Conservation (phyloP, 495 filamentous ascomycete species). For the Hypoxylon fragiforme region DNA sequence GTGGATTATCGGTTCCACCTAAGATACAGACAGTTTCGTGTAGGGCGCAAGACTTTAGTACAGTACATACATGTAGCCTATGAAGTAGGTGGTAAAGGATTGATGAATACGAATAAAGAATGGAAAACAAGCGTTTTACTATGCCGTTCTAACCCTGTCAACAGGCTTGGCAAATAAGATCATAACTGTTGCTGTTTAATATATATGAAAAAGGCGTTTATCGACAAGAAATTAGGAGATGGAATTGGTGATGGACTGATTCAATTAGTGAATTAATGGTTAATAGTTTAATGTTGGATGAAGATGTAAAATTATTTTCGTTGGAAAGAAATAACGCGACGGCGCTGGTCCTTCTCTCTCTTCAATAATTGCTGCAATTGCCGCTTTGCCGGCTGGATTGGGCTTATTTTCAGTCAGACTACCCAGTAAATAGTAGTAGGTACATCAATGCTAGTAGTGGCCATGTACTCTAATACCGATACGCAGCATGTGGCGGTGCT, state of each 20-base stretch:
- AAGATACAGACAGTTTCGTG: no score
- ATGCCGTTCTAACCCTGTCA: neutral
- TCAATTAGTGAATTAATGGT: neutral
- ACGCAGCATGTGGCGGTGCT: conserved; percentile 21
- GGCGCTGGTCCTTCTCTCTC: neutral
- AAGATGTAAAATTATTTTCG: neutral
- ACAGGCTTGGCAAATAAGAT: conserved; percentile 8
- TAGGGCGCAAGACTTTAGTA: no score
- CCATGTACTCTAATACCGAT: neutral
- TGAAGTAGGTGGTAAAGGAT: conserved; percentile 1
- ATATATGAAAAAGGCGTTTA: no score
- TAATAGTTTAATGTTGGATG: no score
- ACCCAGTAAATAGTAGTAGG: no score
- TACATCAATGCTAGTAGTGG: no score
- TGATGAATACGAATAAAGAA: conserved; percentile 26
- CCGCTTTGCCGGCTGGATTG: conserved; percentile 27
- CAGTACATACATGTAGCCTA: neutral
- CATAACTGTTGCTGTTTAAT: conserved; percentile 2
- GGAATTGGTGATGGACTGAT: no score
- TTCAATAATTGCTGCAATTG: neutral
- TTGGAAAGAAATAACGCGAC: conserved; percentile 1
- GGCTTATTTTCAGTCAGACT: no score
- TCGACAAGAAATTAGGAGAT: no score
- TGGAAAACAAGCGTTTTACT: neutral
- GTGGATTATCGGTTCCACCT: conserved; percentile 18